Conservation (phyloP, 148 eudicot species). For the Heliosperma pusillum region DNA sequence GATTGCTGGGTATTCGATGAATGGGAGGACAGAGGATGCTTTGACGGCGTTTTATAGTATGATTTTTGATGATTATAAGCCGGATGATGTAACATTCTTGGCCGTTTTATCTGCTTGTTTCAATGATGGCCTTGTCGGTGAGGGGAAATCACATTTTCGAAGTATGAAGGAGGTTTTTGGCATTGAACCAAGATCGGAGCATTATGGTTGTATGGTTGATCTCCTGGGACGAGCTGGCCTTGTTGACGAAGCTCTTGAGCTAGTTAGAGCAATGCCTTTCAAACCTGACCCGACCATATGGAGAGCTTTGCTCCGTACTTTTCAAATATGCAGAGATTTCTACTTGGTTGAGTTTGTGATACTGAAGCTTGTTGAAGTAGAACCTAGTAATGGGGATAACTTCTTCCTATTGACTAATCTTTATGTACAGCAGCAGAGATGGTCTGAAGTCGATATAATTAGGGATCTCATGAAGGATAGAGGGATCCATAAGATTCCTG, state of each 20-base stretch:
- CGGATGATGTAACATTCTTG: constrained; percentile 40
- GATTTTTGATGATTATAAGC: constrained; percentile 34
- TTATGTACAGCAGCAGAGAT: constrained; percentile 28
- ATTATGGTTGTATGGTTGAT: constrained; percentile 45
- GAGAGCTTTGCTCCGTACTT: constrained; percentile 41
- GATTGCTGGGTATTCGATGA: constrained; percentile 39
- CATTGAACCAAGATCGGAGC: constrained; percentile 34
- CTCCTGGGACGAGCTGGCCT: constrained; percentile 31
- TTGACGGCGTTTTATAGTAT: constrained; percentile 35
- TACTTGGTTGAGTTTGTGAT: constrained; percentile 27
- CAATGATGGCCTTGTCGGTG: constrained; percentile 28
- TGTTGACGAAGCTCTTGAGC: constrained; percentile 32
- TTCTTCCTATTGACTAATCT: constrained; percentile 28
- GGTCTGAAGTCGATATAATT: constrained; percentile 32
- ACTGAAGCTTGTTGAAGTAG: constrained; percentile 33
- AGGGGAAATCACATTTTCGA: constrained; percentile 31
- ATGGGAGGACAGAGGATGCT: constrained; percentile 39
- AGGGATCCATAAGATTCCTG: constrained; percentile 31
- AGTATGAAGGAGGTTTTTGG: constrained; percentile 34
- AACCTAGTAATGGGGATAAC: constrained; percentile 37
- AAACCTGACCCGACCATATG: constrained; percentile 30
- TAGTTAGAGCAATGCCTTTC: constrained; percentile 29
- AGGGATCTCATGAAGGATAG: constrained; percentile 26
- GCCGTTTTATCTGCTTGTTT: constrained; percentile 42
- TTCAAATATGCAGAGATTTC: constrained; percentile 17